Percentiles rank a stretch among this genome's conserved stretches.
Conservation (phyloP, 1,284 basidiomycete genomes). For the Hemileia vastatrix region DNA sequence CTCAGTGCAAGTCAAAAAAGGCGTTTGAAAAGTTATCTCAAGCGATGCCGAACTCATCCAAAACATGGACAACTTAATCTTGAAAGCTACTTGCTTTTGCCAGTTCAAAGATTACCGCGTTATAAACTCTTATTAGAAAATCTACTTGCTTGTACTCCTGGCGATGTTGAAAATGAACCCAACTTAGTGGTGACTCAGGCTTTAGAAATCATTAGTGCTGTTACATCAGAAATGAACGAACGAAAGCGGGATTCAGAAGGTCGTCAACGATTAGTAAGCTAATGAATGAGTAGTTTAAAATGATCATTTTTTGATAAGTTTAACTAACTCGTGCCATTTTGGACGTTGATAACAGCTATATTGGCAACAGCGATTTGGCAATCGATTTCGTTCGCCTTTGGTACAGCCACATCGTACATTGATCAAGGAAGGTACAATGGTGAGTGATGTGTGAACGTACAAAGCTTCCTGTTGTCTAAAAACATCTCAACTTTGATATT, state of each 20-base stretch:
- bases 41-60: conserved; percentile 49
- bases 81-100: conserved; percentile 86
- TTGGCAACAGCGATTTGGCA: conserved; percentile 80
- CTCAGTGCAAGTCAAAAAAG: conserved; percentile 25
- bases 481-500: not conserved
- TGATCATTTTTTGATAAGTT: not conserved
- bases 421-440: conserved; percentile 38
- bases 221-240: conserved; percentile 92
- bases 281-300: not conserved
- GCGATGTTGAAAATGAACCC: conserved; percentile 8
- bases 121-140: conserved; percentile 63
- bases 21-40: conserved; percentile 34
- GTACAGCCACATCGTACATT: conserved; percentile 90
- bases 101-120: conserved; percentile 89
- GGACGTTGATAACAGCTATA: conserved; percentile 29
- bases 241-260: conserved; percentile 89
- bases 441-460: not conserved
- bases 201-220: conserved; percentile 66
- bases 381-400: conserved; percentile 83
- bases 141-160: conserved; percentile 27
- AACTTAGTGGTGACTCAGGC: conserved; percentile 64
- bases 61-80: conserved; percentile 92
- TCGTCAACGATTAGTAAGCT: conserved; percentile 62
- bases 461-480: too few relatives aligned
- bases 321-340: too few relatives aligned